Base-by-base conservation (phyloP, 495 filamentous ascomycete genomes). In the Neurospora terricola region DNA sequence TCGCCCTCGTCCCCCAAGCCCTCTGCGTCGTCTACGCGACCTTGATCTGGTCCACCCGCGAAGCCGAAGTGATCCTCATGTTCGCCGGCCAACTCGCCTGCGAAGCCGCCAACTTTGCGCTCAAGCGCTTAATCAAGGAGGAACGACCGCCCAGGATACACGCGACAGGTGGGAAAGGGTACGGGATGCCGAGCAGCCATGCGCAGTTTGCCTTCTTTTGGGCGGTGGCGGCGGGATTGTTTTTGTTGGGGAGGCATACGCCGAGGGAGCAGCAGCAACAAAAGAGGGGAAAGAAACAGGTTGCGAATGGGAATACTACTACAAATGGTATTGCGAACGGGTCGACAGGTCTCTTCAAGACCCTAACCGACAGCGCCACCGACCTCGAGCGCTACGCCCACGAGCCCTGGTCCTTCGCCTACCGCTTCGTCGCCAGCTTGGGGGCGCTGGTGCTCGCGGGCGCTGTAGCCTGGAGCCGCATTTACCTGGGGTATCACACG, bases 161-260 rank as follows among this genome's bases (percentile, higher is more conserved):
- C 82, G 92, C 92, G 87, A 69, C 71, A 8, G 70, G 62, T 0
- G 92, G 92, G 43, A 97, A 97, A 81, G 96, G 96, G 73, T 99
- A 98, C 78, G 96, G 96, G 75, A 99, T 99, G 96, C 96, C 96
- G n/a, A 94, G 91, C 66, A 97, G 94, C 36, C 96, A 99, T 83
- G 93, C 96, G 11, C 96, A 99, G 82, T 99, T 97, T 80, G 91
- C 92, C 69, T 85, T 90, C 11, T 99, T 92, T 84, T 98, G 97
- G 85, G 90, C 93, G 54, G 83, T 96, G 71, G 93, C 91, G 77
- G 80, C 97, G 34, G 83, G 88, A 18, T 84, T 99, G 38, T 98
- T 98, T 83, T 84, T 98, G 34, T 84, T 95, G 18, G 83, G 92
- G 69, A 88, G 95, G 73, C 93, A 97, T 80, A 84, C 85, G 9